Conservation (phyloP, 257 asterid species). For the Linderniella brevidens region DNA sequence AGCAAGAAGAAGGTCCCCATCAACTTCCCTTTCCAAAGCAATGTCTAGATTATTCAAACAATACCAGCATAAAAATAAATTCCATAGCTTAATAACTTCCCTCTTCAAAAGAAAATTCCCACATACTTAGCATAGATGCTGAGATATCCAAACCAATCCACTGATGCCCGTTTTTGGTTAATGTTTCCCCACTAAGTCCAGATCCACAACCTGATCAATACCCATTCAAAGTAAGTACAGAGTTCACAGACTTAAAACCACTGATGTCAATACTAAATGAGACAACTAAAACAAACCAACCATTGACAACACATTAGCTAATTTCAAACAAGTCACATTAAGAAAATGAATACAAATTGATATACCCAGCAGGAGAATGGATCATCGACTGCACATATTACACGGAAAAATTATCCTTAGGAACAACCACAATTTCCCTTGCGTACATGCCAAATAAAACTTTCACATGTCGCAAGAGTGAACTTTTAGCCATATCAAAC, state of each 20-base stretch:
- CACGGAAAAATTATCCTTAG: too few species aligned
- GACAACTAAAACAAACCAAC: too few species aligned
- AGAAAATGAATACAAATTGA: too few species aligned
- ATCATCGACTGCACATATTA: too few species aligned
- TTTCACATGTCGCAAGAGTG: too few species aligned
- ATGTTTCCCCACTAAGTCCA: slow-evolving; percentile 87
- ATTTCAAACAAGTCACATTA: too few species aligned
- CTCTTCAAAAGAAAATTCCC: slow-evolving; percentile 1
- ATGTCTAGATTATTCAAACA: slow-evolving; percentile 26
- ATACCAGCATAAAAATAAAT: slow-evolving; percentile 4
- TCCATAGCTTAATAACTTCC: too few species aligned
- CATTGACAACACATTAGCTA: too few species aligned
- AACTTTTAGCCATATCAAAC: too few species aligned
- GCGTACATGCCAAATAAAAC: too few species aligned
- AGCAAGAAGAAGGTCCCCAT: slow-evolving; percentile 75
- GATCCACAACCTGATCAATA: slow-evolving; percentile 78
- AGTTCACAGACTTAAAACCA: neutral
- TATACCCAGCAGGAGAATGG: too few species aligned
- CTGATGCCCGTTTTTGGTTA: slow-evolving; percentile 77
- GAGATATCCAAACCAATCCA: slow-evolving; percentile 97
- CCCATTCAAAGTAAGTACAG: neutral
- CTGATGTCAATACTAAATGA: neutral
- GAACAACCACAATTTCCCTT: too few species aligned
- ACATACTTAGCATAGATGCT: slow-evolving; percentile 67
- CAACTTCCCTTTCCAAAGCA: slow-evolving; percentile 86